Evolutionary conservation across 805 yeast genomes (phyloP).

Genomic region (Candida insectalens): DNA sequence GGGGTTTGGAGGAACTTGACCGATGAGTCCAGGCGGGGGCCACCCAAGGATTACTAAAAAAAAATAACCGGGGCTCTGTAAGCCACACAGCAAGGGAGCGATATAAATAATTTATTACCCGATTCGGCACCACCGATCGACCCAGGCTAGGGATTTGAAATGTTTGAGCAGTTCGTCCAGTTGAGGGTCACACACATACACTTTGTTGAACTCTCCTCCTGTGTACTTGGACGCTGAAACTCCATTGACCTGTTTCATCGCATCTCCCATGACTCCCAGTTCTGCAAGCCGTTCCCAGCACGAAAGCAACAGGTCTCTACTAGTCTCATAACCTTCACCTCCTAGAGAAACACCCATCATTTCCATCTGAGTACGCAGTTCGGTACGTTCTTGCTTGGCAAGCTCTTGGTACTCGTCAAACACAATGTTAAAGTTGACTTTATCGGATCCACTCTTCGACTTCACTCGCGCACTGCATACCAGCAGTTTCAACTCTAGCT

Average conservation of each 20-base stretch:
- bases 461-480: slow-evolving; percentile 70
- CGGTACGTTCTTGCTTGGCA: slow-evolving; percentile 34
- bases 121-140: slow-evolving; percentile 16
- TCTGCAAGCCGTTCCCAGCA: slow-evolving; percentile 11
- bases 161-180: slow-evolving; percentile 36
- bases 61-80: no score
- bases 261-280: slow-evolving; percentile 8
- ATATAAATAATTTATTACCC: background rate
- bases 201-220: slow-evolving; percentile 31
- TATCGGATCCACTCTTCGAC: slow-evolving; percentile 43
- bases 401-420: slow-evolving; percentile 65
- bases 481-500: slow-evolving; percentile 59
- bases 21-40: no score
- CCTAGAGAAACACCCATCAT: slow-evolving; percentile 8
- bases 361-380: slow-evolving; percentile 13
- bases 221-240: slow-evolving; percentile 14
- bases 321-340: slow-evolving; percentile 1
- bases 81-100: no score
- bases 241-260: slow-evolving; percentile 14
- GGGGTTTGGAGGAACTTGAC: no score
- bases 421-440: slow-evolving; percentile 68
- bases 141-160: slow-evolving; percentile 10
- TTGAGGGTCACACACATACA: slow-evolving; percentile 41
- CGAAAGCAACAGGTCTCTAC: slow-evolving; percentile 6
- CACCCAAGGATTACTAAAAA: no score